Percentiles rank a stretch among this genome's conserved stretches.
phyloP scores from a whole-genome alignment of 805 yeast species.

The Maudiozyma turicensis region DNA sequence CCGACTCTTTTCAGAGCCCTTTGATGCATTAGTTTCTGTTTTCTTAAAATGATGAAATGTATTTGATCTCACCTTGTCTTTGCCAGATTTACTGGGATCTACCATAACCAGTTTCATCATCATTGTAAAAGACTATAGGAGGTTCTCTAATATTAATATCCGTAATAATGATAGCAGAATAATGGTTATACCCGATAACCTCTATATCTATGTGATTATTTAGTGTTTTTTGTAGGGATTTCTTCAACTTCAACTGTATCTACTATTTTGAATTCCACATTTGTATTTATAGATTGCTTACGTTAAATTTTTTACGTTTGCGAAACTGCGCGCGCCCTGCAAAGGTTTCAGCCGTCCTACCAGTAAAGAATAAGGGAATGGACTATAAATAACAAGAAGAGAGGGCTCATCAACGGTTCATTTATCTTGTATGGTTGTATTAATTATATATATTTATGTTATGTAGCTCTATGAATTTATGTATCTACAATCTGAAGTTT shows the following conservation, averaged over 20 bases:
- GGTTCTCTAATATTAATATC: background rate
- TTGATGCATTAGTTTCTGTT: background rate
- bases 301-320: background rate
- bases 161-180: background rate
- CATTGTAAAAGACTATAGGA: background rate
- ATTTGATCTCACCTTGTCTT: conserved; percentile 7
- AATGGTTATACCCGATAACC: background rate
- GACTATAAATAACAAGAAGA: background rate
- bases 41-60: conserved; percentile 8
- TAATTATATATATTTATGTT: no score
- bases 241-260: background rate
- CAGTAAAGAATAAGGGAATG: background rate
- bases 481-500: conserved; percentile 1
- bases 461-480: no score
- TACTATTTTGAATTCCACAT: background rate
- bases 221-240: background rate
- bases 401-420: no score
- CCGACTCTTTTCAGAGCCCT: background rate
- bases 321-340: background rate
- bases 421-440: no score
- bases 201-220: background rate
- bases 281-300: background rate
- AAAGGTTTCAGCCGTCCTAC: background rate
- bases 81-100: conserved; percentile 8
- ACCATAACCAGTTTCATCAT: conserved; percentile 11